Percentiles rank a stretch among this genome's conserved stretches.
Evolutionary conservation across 768 basidiomycete species (phyloP).

Genomic region (Symmetrospora coprosmae): DNA sequence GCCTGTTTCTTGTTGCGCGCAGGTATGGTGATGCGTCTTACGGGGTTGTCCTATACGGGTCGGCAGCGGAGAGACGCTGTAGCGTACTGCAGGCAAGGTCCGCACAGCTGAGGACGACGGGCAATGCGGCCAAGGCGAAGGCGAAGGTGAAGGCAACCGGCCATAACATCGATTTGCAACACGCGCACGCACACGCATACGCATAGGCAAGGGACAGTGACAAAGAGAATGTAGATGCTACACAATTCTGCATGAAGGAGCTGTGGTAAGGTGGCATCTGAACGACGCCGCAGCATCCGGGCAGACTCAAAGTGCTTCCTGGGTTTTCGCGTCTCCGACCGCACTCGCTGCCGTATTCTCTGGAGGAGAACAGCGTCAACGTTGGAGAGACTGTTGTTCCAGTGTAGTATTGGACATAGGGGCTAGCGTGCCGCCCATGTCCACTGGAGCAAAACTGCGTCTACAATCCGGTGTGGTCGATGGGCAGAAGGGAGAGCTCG

Average conservation of each 20-base stretch:
- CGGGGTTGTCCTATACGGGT: neutral
- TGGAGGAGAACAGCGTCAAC: neutral
- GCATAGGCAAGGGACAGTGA: neutral
- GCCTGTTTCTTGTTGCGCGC: neutral
- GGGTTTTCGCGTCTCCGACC: too few relatives aligned
- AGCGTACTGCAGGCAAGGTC: neutral
- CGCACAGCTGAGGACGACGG: neutral
- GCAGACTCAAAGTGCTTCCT: constrained; percentile 24
- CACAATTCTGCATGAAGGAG: constrained; percentile 16
- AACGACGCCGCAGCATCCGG: too few relatives aligned
- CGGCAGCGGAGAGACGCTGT: neutral
- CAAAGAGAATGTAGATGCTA: constrained; percentile 5
- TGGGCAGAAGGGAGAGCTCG: neutral
- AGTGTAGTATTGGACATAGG: neutral
- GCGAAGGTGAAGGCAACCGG: neutral
- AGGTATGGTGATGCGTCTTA: neutral
- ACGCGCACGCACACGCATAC: too few relatives aligned
- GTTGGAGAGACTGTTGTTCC: constrained; percentile 16
- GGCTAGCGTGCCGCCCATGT: neutral
- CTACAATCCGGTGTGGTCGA: neutral
- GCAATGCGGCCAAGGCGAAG: neutral
- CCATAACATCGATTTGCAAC: neutral
- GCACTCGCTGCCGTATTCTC: too few relatives aligned
- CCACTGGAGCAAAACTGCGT: too few relatives aligned
- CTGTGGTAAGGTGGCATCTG: too few relatives aligned